Evolutionary conservation across 257 asterid species (phyloP), one percentile per base, ranked within the genome.

Genomic region (Lycium barbarum): DNA sequence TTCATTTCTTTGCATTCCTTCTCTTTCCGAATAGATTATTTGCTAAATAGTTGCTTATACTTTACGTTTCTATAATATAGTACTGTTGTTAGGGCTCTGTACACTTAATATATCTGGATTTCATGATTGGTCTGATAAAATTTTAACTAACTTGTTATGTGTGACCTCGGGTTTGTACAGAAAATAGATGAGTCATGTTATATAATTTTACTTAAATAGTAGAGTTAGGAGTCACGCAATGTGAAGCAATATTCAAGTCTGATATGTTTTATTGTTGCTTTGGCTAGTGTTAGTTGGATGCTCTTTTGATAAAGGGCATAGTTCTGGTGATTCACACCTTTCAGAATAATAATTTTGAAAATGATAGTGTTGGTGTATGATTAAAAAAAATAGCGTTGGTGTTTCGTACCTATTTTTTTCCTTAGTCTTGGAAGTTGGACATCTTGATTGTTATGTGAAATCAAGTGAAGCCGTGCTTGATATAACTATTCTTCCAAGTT

Each of bases 1-100:
- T 47, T 22, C 18, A 74, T 74, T 70, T 74, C 61, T 20, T 74
- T 22, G 36, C 81, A 49, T 47, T 74, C 81, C 61, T 47, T 74
- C 20, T 74, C 59, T 47, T 58, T 49, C 35, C 10, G 17, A 47
- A 45, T 73, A 11, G 58, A 47, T 73, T 11, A 40, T 73, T 47
- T 73, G 20, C 81, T 73, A 22, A 73, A 74, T 74, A 20, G 43
- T 0, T 47, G 20, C 61, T 74, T 74, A 22, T 53, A 12, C 43
- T 47, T 72, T 49, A 22, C 61, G n/a, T 74, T 49, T 51, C 81
- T 49, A 22, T 74, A 49, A 7, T 26, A 26, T 20, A 49, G 61
- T 74, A 11, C 61, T 49, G 12, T 4, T 74, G 40, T 73, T 73
- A 45, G 2, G 2, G 40, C 57, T 73, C 80, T 45, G 81, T 20